These are phyloP conservation scores for Xylariomycetidae sp. DNA, from an alignment of 2,329 filamentous ascomycete species.

Conservation along the genomic window DNA sequence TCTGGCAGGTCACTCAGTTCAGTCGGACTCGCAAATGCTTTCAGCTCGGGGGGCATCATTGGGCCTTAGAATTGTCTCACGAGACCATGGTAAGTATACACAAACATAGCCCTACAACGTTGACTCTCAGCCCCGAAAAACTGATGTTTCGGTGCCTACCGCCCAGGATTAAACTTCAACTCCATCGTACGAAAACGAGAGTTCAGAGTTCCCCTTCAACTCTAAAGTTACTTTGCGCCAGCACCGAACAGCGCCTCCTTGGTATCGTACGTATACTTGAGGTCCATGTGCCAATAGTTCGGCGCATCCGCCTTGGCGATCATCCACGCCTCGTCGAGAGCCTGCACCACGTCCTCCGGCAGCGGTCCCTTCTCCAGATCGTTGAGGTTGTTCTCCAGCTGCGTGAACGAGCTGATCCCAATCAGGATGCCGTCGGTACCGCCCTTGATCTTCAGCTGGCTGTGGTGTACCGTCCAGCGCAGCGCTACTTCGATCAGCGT, in stretches of 20 bases:
- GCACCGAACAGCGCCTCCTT: constrained; percentile 52
- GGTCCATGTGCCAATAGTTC: constrained; percentile 54
- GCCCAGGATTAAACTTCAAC: too few species aligned
- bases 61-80: too few species aligned
- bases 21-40: too few species aligned
- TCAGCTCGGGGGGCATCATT: too few species aligned
- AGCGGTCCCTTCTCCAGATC: constrained; percentile 65
- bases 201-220: constrained; percentile 1
- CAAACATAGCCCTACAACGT: too few species aligned
- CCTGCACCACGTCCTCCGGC: constrained; percentile 69
- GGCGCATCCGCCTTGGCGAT: constrained; percentile 56
- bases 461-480: constrained; percentile 71
- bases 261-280: constrained; percentile 65
- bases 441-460: constrained; percentile 46
- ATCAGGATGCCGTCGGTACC: constrained; percentile 58
- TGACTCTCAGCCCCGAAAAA: too few species aligned
- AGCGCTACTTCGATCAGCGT: constrained; percentile 69
- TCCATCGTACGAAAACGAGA: too few species aligned
- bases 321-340: constrained; percentile 73
- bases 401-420: constrained; percentile 52
- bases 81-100: too few species aligned
- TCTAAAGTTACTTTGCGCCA: constrained; percentile 32
- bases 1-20: too few species aligned
- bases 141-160: too few species aligned
- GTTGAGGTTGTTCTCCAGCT: constrained; percentile 54